These are phyloP conservation scores for Gracilaria domingensis DNA, from an alignment of 23 red algal species.

Conservation along the genomic window DNA sequence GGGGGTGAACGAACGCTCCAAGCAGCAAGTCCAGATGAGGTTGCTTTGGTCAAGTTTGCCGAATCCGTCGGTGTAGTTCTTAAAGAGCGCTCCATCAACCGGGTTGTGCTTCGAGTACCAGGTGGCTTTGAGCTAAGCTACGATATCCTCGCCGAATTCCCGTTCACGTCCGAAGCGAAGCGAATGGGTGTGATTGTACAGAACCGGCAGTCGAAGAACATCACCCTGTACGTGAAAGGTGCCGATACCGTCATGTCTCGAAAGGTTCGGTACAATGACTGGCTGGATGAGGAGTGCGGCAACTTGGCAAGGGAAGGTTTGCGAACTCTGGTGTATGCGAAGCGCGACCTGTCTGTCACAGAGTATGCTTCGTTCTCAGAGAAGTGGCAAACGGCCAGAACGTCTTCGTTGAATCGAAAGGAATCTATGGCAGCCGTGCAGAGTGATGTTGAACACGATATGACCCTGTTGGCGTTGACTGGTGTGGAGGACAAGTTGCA, in stretches of 20 bases:
- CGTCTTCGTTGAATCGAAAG: slow-evolving; percentile 67
- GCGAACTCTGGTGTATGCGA: slow-evolving; percentile 91
- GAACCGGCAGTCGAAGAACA: slow-evolving; percentile 64
- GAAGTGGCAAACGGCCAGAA: slow-evolving; percentile 68
- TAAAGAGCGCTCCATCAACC: slow-evolving; percentile 70
- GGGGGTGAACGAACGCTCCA: slow-evolving; percentile 58
- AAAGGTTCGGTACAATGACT: slow-evolving; percentile 90
- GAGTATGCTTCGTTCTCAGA: slow-evolving; percentile 76
- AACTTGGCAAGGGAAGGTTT: slow-evolving; percentile 97
- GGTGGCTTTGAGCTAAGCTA: slow-evolving; percentile 53
- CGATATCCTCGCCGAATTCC: slow-evolving; percentile 93
- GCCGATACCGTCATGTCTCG: slow-evolving; percentile 87
- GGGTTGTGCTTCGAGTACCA: slow-evolving; percentile 68
- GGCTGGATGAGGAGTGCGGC: slow-evolving; percentile 98
- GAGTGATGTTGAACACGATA: slow-evolving; percentile 84
- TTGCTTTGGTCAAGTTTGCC: slow-evolving; percentile 90
- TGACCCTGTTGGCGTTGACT: slow-evolving; percentile 85
- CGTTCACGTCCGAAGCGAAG: slow-evolving; percentile 97
- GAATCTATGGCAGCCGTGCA: slow-evolving; percentile 89
- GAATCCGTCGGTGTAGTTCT: slow-evolving; percentile 86
- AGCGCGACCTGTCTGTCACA: slow-evolving; percentile 61
- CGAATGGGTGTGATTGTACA: slow-evolving; percentile 94
- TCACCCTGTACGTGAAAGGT: slow-evolving; percentile 93
- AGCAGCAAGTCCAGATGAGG: slow-evolving; percentile 95
- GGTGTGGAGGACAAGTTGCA: slow-evolving; percentile 97